These are phyloP conservation scores for Blastocystis sp. DNA, from an alignment of 352 stramenopile genomes.

Conservation along the genomic window DNA sequence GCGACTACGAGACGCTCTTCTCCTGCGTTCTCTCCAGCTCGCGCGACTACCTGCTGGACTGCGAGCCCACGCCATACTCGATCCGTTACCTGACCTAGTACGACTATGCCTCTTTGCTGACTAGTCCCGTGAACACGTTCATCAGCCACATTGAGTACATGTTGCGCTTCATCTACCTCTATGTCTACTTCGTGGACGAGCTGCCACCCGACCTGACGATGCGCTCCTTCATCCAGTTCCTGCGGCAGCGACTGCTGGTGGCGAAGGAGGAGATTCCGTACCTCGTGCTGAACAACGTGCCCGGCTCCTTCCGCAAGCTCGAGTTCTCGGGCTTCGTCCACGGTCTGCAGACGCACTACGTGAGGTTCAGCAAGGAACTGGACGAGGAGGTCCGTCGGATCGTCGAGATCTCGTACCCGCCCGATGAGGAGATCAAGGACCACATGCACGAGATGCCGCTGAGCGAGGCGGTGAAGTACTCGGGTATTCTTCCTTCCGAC, in stretches of 20 bases:
- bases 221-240: slow-evolving; percentile 14
- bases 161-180: background rate
- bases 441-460: background rate
- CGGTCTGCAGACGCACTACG: background rate
- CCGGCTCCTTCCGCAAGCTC: background rate
- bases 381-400: background rate
- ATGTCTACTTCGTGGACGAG: slow-evolving; percentile 52
- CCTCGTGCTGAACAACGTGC: background rate
- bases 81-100: slow-evolving; percentile 42
- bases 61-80: background rate
- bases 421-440: background rate
- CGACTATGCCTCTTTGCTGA: background rate
- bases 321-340: slow-evolving; percentile 17
- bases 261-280: background rate
- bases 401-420: background rate
- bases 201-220: background rate
- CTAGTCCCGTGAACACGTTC: slow-evolving; percentile 27
- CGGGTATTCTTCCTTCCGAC: background rate
- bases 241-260: background rate
- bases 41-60: background rate
- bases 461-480: background rate
- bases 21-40: background rate
- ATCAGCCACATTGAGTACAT: background rate
- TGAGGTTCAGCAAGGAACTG: background rate
- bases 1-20: background rate